Base-by-base conservation (phyloP, 805 yeast species). In the Zygotorulaspora chibaensis region DNA sequence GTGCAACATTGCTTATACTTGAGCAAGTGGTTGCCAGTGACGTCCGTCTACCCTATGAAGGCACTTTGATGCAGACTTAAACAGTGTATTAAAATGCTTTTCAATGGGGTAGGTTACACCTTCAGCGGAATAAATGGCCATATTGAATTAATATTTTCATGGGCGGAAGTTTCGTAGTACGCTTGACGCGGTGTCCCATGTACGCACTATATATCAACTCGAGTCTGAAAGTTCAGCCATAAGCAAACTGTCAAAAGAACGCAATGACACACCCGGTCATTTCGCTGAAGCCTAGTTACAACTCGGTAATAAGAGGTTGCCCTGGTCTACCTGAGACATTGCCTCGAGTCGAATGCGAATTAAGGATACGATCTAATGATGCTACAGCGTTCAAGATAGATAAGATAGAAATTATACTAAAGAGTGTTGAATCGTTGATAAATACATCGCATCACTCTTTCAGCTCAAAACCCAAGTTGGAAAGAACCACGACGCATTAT, bases 261-360 rank as follows among this genome's bases (percentile, higher is more conserved):
- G 7, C 12, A 33, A 59, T 59, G 56, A 51, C 65, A 11, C 52
- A 54, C 37, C 70, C 70, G 3, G 58, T 64, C 2, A 58, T 66
- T 34, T 62, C 69, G 0, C 36, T 81, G 39, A 76, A 75, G 43
- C 77, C 83, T 2, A 72, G 80, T 31, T 76, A 75, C 38, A 67
- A 70, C 25, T 70, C 79, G n/a, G 65, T 78, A 0, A 78, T 82
- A 1, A 66, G 73, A 40, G 88, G 88, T 2, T 79, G 84, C 62
- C 87, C 87, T 0, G 88, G 88, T 0, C 79, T 82, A 1, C 79
- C 83, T 1, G 73, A 79, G 42, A 80, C 78, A 2, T 62, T 72
- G 40, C 87, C 87, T 2, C 71, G 85, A 25, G 66, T 81, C 2
- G 79, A 80, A 43, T 79, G 84, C 8, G 74, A 72, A 20, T 57